These are phyloP conservation scores for Ceratocystis ficicola DNA, from an alignment of 2,329 filamentous ascomycete species.

Conservation along the genomic window DNA sequence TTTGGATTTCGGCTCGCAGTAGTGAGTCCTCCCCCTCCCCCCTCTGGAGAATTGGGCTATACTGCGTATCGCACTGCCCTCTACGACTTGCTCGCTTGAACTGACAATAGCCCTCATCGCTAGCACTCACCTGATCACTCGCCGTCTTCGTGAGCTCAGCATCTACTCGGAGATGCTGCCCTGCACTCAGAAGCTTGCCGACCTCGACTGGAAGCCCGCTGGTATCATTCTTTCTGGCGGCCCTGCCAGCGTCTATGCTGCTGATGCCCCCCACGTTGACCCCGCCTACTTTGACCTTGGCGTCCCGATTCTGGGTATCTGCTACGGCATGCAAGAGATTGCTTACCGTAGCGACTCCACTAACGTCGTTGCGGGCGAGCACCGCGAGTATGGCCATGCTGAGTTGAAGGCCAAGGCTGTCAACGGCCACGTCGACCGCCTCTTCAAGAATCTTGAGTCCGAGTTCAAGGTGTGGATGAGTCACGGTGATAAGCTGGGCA, in stretches of 20 bases:
- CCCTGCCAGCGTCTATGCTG: slow-evolving; percentile 67
- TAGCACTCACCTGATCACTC: slow-evolving; percentile 61
- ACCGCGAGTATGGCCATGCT: slow-evolving; percentile 56
- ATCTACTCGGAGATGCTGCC: slow-evolving; percentile 82
- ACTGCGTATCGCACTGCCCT: not conserved
- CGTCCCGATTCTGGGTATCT: slow-evolving; percentile 44
- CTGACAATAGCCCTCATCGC: slow-evolving; percentile 31
- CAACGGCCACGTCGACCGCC: slow-evolving; percentile 54
- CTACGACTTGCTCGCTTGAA: not conserved
- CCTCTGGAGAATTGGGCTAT: not conserved
- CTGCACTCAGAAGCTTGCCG: slow-evolving; percentile 68
- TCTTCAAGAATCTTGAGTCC: slow-evolving; percentile 66
- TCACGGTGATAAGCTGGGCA: slow-evolving; percentile 73
- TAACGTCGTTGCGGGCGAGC: slow-evolving; percentile 39
- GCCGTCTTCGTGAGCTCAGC: slow-evolving; percentile 64
- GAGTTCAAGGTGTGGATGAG: slow-evolving; percentile 57
- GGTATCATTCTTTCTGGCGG: slow-evolving; percentile 55
- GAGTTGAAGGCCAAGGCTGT: slow-evolving; percentile 49
- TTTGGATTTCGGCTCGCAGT: slow-evolving; percentile 50
- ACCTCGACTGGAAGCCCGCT: slow-evolving; percentile 66
- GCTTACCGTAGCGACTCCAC: slow-evolving; percentile 52
- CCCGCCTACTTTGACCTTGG: slow-evolving; percentile 66
- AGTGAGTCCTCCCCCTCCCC: slow-evolving; percentile 12
- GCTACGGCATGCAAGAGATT: slow-evolving; percentile 51
- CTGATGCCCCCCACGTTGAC: slow-evolving; percentile 62